phyloP scores from a whole-genome alignment of 176 grass and related monocot genomes.

The Aegilops speltoides region DNA sequence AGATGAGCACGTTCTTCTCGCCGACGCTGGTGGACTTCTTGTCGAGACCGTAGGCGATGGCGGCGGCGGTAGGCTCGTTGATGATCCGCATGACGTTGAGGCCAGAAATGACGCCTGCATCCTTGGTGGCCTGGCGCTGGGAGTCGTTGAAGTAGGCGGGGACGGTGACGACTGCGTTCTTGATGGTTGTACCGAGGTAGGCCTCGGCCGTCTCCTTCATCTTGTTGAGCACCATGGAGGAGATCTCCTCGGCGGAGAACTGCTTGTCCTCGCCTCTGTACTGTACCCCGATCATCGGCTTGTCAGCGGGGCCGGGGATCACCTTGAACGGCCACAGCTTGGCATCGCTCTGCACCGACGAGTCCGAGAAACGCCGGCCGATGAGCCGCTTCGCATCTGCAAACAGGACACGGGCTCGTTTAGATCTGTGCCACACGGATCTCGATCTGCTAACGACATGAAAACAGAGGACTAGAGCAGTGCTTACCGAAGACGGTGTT shows the following conservation, averaged over 20 bases:
- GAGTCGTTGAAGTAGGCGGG: constrained; percentile 97
- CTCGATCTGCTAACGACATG: neutral
- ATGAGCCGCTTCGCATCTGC: constrained; percentile 87
- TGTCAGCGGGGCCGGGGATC: constrained; percentile 54
- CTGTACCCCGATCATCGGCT: constrained; percentile 71
- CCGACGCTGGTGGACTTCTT: constrained; percentile 88
- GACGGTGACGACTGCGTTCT: constrained; percentile 91
- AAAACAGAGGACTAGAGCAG: neutral
- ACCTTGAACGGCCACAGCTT: constrained; percentile 87
- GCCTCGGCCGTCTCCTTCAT: constrained; percentile 88
- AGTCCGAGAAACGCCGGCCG: constrained; percentile 68
- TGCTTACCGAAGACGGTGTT: constrained; percentile 87
- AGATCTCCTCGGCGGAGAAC: constrained; percentile 80
- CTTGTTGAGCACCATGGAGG: constrained; percentile 87
- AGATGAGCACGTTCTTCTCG: constrained; percentile 97
- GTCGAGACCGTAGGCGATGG: constrained; percentile 86
- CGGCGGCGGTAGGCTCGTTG: constrained; percentile 86
- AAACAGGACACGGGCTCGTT: neutral
- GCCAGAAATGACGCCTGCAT: constrained; percentile 79
- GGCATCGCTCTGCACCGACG: constrained; percentile 76
- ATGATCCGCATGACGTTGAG: constrained; percentile 93
- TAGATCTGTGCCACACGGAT: neutral
- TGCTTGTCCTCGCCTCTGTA: constrained; percentile 73
- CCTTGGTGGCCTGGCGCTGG: constrained; percentile 90
- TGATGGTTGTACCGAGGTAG: constrained; percentile 68